Evolutionary conservation across 2,329 filamentous ascomycete genomes (phyloP).

Genomic region (Fusarium hostae): DNA sequence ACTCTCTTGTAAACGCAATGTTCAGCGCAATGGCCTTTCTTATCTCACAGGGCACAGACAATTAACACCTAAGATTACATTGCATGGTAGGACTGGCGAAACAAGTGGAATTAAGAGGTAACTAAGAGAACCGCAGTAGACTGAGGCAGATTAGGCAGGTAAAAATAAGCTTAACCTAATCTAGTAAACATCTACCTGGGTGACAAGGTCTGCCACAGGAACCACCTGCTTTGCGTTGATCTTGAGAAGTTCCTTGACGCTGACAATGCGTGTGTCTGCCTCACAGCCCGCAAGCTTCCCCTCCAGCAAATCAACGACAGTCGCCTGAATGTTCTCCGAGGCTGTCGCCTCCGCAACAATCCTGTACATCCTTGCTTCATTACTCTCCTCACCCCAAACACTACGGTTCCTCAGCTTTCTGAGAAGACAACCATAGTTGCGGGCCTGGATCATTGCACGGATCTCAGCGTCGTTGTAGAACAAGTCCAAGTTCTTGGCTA

Average conservation of each 20-base stretch:
- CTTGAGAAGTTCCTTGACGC: conserved; percentile 4
- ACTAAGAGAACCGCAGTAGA: accelerated
- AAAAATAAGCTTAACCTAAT: not conserved
- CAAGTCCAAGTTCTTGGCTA: not conserved
- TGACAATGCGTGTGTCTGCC: conserved; percentile 7
- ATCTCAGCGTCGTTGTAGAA: conserved; percentile 4
- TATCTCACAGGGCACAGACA: too few species aligned
- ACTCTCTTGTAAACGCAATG: too few species aligned
- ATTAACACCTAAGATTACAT: too few species aligned
- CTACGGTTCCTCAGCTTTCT: not conserved
- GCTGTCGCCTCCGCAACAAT: not conserved
- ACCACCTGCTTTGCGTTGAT: conserved; percentile 8
- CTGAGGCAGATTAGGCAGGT: not conserved
- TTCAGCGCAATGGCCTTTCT: too few species aligned
- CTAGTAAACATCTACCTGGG: not conserved
- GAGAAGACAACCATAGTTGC: conserved; percentile 5
- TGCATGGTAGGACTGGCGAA: accelerated
- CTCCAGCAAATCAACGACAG: not conserved
- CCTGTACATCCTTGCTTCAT: not conserved
- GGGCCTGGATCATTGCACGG: not conserved
- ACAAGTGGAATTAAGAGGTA: too few species aligned
- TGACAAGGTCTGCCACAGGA: not conserved
- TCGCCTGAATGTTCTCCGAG: conserved; percentile 5
- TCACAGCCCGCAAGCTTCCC: conserved; percentile 1
- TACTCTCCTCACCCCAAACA: conserved; percentile 5